Percentiles rank a stretch among this genome's conserved stretches.
Evolutionary conservation across 2,329 filamentous ascomycete genomes (phyloP).

Genomic region (Penicillium fuscoglaucum): DNA sequence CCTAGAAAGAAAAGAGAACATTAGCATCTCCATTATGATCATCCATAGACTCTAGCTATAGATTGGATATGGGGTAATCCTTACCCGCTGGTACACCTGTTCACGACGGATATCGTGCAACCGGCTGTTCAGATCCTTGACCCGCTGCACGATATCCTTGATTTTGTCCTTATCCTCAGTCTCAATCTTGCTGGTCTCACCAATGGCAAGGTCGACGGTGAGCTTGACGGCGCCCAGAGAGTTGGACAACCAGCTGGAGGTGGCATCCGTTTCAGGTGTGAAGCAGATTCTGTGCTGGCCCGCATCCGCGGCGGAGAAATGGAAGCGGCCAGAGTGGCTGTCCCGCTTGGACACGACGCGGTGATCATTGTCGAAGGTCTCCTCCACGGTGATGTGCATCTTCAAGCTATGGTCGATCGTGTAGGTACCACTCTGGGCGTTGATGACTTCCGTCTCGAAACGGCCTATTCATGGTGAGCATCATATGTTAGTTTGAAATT

Average conservation of each 20-base stretch:
- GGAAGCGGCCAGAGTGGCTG: constrained; percentile 75
- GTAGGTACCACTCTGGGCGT: constrained; percentile 69
- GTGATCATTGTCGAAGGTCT: constrained; percentile 97
- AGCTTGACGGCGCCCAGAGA: constrained; percentile 78
- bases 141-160: constrained; percentile 80
- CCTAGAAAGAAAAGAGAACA: constrained; percentile 53
- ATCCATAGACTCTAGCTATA: neutral
- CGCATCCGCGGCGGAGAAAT: constrained; percentile 90
- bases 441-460: constrained; percentile 83
- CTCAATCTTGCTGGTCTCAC: constrained; percentile 91
- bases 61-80: constrained; percentile 19
- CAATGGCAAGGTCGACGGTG: constrained; percentile 86
- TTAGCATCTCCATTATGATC: neutral
- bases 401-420: constrained; percentile 70
- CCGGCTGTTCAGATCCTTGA: constrained; percentile 84
- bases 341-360: constrained; percentile 88
- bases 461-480: constrained; percentile 57
- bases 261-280: constrained; percentile 72
- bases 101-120: constrained; percentile 87
- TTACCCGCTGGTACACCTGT: constrained; percentile 92
- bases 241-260: constrained; percentile 69
- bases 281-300: constrained; percentile 97
- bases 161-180: constrained; percentile 92
- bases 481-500: neutral
- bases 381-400: constrained; percentile 91